These are phyloP conservation scores for Noccaea caerulescens DNA, from an alignment of 345 rosid species.

Conservation along the genomic window DNA sequence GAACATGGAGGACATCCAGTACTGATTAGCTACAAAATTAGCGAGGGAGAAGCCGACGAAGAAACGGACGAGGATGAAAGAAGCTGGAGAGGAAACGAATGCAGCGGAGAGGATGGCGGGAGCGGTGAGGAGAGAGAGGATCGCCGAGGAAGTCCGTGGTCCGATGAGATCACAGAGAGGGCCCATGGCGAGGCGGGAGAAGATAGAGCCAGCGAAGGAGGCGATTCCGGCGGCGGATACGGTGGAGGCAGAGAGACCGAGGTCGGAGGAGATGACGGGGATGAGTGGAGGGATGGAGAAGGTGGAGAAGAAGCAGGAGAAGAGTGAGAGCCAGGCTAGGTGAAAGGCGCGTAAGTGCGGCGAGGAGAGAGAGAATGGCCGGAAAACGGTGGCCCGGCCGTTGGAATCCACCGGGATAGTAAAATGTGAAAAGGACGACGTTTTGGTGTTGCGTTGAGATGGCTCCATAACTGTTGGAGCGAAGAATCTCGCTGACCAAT, in stretches of 20 bases:
- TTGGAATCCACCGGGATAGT: constrained; percentile 54
- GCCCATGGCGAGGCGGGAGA: constrained; percentile 93
- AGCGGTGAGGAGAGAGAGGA: constrained; percentile 71
- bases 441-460: constrained; percentile 1
- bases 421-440: constrained; percentile 9
- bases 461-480: constrained; percentile 3
- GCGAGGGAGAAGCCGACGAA: constrained; percentile 72
- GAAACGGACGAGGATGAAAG: constrained; percentile 68
- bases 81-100: constrained; percentile 53
- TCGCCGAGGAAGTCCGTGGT: constrained; percentile 67
- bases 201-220: constrained; percentile 75
- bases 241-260: constrained; percentile 57
- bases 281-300: constrained; percentile 87
- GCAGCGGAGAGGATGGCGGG: constrained; percentile 59
- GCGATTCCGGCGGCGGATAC: constrained; percentile 65
- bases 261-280: constrained; percentile 68
- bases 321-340: constrained; percentile 85
- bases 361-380: constrained; percentile 56
- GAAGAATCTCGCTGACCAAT: constrained; percentile 1
- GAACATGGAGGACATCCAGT: constrained; percentile 93
- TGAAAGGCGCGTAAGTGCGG: constrained; percentile 84
- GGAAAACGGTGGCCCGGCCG: constrained; percentile 65
- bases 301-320: constrained; percentile 85
- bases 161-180: constrained; percentile 74
- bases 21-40: constrained; percentile 87